Evolutionary conservation across 176 grass and related monocot species (phyloP).

Genomic region (Musa itinerans): DNA sequence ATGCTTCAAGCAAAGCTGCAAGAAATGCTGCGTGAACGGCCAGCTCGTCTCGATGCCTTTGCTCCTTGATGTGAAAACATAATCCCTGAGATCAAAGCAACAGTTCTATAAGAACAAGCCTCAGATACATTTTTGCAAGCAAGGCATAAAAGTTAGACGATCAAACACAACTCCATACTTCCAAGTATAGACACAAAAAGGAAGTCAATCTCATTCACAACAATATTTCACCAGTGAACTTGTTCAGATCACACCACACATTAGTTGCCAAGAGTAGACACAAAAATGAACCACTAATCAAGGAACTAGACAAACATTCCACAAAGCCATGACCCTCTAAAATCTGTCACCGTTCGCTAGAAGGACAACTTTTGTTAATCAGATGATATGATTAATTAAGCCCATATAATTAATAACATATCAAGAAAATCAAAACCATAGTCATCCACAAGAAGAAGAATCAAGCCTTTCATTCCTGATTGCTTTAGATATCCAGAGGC

Average conservation of each 20-base stretch:
- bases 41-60: neutral
- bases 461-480: neutral
- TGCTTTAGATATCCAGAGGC: neutral
- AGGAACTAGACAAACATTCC: neutral
- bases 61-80: neutral
- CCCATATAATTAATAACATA: neutral
- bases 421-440: neutral
- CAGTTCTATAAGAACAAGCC: neutral
- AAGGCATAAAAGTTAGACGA: neutral
- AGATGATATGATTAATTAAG: constrained; percentile 1
- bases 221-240: too few relatives aligned
- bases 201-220: too few relatives aligned
- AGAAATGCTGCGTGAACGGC: neutral
- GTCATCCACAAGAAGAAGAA: neutral
- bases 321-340: neutral
- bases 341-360: neutral
- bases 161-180: neutral
- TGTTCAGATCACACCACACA: too few relatives aligned
- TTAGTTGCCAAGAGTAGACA: too few relatives aligned
- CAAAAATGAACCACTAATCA: neutral
- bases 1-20: neutral
- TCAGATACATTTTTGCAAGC: too few relatives aligned
- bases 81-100: neutral
- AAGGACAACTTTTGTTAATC: neutral
- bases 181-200: neutral